Base-by-base conservation (phyloP, 2,329 filamentous ascomycete genomes). In the Diplodia scrobiculata region DNA sequence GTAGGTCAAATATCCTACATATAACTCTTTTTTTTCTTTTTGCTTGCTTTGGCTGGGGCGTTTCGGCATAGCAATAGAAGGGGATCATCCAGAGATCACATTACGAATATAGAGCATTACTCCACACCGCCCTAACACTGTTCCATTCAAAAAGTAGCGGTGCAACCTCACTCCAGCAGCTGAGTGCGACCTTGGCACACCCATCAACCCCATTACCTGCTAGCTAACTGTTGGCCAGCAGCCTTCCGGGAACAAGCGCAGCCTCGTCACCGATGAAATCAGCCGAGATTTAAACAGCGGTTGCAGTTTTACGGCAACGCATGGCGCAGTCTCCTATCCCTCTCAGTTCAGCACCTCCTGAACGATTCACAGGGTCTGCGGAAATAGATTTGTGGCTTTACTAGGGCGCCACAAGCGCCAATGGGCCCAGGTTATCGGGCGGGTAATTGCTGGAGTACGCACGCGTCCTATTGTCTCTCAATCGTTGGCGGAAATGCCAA, bases 401-500 rank as follows among this genome's bases (percentile, higher is more conserved):
- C n/a, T 13, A 36, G 13, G 45, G 45, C 19, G 45, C 13, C 41
- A 62, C 58, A 50, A 29, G 25, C 10, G 58, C 45, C 14, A 25
- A 50, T 19, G 6, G 9, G 45, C 27, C 27, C 25, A 25, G 38
- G 25, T 48, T 21, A 11, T 36, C 34, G 17, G 50, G 27, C 48
- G 41, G 27, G 45, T 7, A 25, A 60, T 19, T 48, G 25, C 53
- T 21, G 53, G 14, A 48, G n/a, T 34, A 32, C 34, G 54, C 54
- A 48, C 38, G 48, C n/a, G 48, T 19, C 14, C 17, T 34, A 25
- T 41, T 41, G 47, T 6, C 48, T 81, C 73, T 81, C 73, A 83
- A 68, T 83, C 81, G 59, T 78, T 76, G 21, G 74, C 71, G 11
- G 73, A 77, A 51, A 83, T 74, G 48, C 77, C 81, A 71, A 81